Evolutionary conservation across 2,329 filamentous ascomycete genomes (phyloP).

Genomic region (Fusarium sp.): DNA sequence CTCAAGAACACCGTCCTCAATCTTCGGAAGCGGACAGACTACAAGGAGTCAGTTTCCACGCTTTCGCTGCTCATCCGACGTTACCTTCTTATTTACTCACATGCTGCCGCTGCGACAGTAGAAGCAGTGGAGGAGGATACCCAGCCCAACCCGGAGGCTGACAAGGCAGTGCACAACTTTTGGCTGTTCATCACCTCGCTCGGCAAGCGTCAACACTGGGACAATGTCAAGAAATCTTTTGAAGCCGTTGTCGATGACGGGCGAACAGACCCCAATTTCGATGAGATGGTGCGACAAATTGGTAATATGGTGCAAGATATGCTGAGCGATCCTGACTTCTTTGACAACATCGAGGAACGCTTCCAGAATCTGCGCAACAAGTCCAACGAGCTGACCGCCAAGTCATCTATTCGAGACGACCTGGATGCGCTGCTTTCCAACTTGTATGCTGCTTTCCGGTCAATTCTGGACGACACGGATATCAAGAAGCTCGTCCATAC

Average conservation of each 20-base stretch:
- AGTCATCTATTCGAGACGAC: constrained; percentile 75
- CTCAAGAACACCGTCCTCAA: constrained; percentile 80
- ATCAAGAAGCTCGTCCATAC: constrained; percentile 75
- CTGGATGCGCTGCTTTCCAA: constrained; percentile 77
- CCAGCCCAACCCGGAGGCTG: constrained; percentile 76
- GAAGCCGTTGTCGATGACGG: constrained; percentile 77
- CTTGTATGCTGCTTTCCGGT: constrained; percentile 70
- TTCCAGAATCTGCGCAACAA: constrained; percentile 61
- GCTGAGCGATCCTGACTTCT: constrained; percentile 85
- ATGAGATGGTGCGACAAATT: constrained; percentile 76
- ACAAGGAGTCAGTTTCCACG: constrained; percentile 85
- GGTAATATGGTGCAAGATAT: constrained; percentile 81
- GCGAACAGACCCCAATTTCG: constrained; percentile 82
- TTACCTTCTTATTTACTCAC: constrained; percentile 81
- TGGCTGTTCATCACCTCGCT: constrained; percentile 85
- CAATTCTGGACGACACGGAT: constrained; percentile 76
- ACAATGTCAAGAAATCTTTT: constrained; percentile 74
- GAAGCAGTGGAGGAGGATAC: constrained; percentile 75
- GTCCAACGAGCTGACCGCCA: constrained; percentile 70
- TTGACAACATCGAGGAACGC: constrained; percentile 73
- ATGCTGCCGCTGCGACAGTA: constrained; percentile 72
- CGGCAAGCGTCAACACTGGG: constrained; percentile 78
- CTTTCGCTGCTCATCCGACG: constrained; percentile 78
- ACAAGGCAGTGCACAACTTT: constrained; percentile 79
- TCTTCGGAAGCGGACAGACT: constrained; percentile 79